phyloP scores from a whole-genome alignment of 1,284 basidiomycete species.

The Tylopilus sp. region DNA sequence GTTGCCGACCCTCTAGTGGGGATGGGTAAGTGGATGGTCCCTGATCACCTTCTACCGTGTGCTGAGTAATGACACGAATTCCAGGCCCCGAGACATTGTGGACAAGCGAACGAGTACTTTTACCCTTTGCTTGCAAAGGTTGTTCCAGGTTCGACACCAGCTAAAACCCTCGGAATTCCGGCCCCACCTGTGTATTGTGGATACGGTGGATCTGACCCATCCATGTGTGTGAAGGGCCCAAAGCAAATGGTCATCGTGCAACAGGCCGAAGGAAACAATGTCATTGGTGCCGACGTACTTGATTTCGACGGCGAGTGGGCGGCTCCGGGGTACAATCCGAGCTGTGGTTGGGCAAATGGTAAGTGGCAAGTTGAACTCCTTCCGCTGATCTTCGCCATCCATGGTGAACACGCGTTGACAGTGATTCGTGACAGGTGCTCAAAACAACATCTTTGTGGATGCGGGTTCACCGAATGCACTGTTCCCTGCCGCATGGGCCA shows the following conservation, averaged over 20 bases:
- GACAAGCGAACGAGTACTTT: slow-evolving; percentile 14
- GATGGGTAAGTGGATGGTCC: slow-evolving; percentile 24
- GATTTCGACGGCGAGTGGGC: background rate
- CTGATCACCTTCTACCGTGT: background rate
- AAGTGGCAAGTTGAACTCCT: background rate
- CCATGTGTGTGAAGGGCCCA: slow-evolving; percentile 17
- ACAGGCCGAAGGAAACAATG: slow-evolving; percentile 21
- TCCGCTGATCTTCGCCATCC: too few relatives aligned
- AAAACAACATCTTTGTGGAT: slow-evolving; percentile 3
- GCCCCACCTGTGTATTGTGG: slow-evolving; percentile 11
- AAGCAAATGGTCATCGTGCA: slow-evolving; percentile 16
- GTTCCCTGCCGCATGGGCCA: background rate
- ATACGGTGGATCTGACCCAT: slow-evolving; percentile 2
- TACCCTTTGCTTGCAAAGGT: slow-evolving; percentile 13
- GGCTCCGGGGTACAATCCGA: slow-evolving; percentile 19
- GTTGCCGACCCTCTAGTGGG: slow-evolving; percentile 14
- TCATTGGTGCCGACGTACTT: background rate
- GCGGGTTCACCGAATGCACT: background rate
- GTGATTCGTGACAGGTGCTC: slow-evolving; percentile 17
- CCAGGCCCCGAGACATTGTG: slow-evolving; percentile 20
- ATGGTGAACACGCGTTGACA: slow-evolving; percentile 4
- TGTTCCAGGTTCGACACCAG: background rate
- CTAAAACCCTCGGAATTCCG: slow-evolving; percentile 18
- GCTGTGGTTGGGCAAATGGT: slow-evolving; percentile 27
- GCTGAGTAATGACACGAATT: slow-evolving; percentile 3